Evolutionary conservation across 2,329 filamentous ascomycete species (phyloP), one percentile per base, ranked within the genome.

Genomic region (Gaeumannomyces tritici): DNA sequence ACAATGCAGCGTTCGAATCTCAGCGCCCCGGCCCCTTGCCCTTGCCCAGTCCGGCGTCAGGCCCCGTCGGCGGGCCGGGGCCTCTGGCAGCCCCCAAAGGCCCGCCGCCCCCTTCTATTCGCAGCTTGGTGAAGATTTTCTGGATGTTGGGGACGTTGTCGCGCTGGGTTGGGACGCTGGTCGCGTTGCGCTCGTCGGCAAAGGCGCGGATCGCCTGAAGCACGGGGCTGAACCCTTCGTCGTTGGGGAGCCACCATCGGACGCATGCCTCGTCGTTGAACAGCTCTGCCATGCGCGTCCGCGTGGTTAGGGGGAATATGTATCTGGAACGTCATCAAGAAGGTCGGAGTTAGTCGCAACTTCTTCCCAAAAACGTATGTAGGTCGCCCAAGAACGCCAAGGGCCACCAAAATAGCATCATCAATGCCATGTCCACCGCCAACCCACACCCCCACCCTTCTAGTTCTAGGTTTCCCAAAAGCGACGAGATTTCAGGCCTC

Each of bases 231-330:
- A 89, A 89, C 1, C 84, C 86, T 76, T 93, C 89, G 65, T 91
- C 85, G 72, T 95, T 83, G 2, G 92, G 90, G 3, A 97, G 82
- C 95, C 95, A 99, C 91, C 92, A 97, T 63, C 88, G 81, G 57
- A 84, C 84, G 61, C 92, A 85, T 26, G 87, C 85, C 18, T 85
- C 82, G 56, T 90, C 83, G 64, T 83, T 79, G 80, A 95, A 96
- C 28, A 91, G 73, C 58, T 89, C 83, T 35, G 89, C 86, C 82
- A 98, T 89, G 66, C 88, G 87, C 35, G 77, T 80, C 63, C 93
- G 88, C 68, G 93, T 87, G 15, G 84, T 84, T 33, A 85, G 79
- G 1, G 93, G 89, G 67, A 91, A 93, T 28, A 96, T 89, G 72
- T 96, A 96, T 54, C 93, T 97, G 65, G 60, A 64, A 27, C 60